A percentile compares a stretch with the other conserved stretches of the same genome.
These are phyloP conservation scores for Rhynchosporium agropyri DNA, from an alignment of 2,329 filamentous ascomycete genomes.

Conservation along the genomic window DNA sequence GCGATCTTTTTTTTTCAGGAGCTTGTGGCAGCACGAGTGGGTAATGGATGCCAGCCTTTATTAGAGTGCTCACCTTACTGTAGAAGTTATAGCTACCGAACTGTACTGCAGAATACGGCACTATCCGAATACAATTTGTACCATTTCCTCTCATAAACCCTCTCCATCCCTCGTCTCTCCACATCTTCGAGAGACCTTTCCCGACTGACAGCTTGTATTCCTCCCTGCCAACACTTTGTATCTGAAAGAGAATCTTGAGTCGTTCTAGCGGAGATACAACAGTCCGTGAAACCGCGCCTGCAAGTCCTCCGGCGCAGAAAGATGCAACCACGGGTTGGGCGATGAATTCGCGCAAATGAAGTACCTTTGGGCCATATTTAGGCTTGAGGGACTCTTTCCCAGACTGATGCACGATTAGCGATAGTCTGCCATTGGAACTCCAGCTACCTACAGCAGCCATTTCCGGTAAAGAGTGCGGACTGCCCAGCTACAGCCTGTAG, in stretches of 20 bases:
- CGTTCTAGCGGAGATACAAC: conserved; percentile 95
- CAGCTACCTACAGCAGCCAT: conserved; percentile 41
- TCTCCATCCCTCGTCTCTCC: conserved; percentile 93
- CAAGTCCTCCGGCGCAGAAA: conserved; percentile 91
- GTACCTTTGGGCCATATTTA: conserved; percentile 40
- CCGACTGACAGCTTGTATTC: conserved; percentile 93
- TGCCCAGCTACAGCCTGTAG: conserved; percentile 28
- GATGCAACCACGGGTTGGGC: conserved; percentile 87
- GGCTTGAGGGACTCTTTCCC: conserved; percentile 37
- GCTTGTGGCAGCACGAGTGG: not conserved
- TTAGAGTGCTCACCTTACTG: conserved; percentile 68
- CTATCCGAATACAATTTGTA: conserved; percentile 97
- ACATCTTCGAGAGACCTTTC: conserved; percentile 92
- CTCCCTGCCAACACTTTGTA: conserved; percentile 86
- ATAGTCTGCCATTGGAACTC: not conserved
- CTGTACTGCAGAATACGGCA: conserved; percentile 96
- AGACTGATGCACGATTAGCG: conserved; percentile 31
- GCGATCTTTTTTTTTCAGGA: conserved; percentile 4
- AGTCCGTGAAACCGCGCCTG: conserved; percentile 94
- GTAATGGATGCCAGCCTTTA: not conserved
- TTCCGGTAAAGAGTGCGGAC: conserved; percentile 25
- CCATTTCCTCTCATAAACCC: conserved; percentile 98
- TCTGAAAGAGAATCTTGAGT: conserved; percentile 96
- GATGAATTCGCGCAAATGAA: conserved; percentile 52
- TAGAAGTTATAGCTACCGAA: conserved; percentile 99